These are phyloP conservation scores for Umbelopsis sp. DNA, from an alignment of 192 early-diverging fungal genomes.

Conservation along the genomic window DNA sequence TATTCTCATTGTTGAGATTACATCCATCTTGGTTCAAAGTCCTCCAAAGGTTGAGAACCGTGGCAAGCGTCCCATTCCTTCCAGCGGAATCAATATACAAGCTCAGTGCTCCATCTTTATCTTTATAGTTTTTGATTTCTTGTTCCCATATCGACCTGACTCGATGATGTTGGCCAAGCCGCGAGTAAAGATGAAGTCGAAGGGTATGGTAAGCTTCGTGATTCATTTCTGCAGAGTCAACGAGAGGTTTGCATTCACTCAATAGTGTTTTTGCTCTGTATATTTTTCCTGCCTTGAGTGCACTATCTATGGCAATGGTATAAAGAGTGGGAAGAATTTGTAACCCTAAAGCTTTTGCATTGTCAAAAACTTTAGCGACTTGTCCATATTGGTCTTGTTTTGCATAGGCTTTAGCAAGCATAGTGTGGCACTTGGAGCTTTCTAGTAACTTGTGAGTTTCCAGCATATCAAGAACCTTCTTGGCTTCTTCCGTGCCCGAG, in stretches of 20 bases:
- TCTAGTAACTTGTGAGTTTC: not conserved
- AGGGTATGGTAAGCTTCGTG: not conserved
- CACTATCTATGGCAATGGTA: not conserved
- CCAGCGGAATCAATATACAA: constrained; percentile 9
- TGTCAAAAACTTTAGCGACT: not conserved
- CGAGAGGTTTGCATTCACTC: not conserved
- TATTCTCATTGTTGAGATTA: constrained; percentile 2
- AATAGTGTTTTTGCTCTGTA: not conserved
- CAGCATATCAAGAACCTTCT: not conserved
- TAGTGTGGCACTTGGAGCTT: not conserved
- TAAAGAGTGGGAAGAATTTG: not conserved
- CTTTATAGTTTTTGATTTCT: not conserved
- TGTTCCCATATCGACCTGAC: not conserved
- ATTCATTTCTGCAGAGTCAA: not conserved
- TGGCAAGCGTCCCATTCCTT: not conserved
- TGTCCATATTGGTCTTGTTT: not conserved
- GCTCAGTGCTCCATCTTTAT: not conserved
- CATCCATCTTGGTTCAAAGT: not conserved
- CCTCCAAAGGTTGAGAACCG: not conserved
- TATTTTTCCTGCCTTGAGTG: not conserved
- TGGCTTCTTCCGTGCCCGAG: not conserved
- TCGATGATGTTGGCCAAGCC: not conserved
- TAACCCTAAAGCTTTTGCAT: not conserved
- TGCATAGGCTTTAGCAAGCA: not conserved
- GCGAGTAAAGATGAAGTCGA: constrained; percentile 8